Evolutionary conservation across 2,329 filamentous ascomycete genomes (phyloP).

Genomic region (Mollisiaceae sp.): DNA sequence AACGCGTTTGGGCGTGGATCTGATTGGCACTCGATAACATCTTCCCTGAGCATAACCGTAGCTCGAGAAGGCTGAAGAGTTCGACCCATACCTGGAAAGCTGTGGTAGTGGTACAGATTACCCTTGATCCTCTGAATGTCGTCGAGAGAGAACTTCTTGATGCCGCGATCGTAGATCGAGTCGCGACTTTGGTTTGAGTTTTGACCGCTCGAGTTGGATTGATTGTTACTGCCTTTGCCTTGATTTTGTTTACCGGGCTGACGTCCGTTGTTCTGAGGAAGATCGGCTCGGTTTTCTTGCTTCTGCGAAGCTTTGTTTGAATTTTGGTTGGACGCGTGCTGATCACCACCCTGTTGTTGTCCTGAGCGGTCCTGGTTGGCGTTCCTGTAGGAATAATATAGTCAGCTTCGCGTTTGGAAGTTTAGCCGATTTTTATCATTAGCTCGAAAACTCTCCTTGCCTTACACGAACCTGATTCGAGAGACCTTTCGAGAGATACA

Average conservation of each 20-base stretch:
- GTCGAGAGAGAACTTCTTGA: not conserved
- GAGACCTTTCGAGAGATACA: too few species aligned
- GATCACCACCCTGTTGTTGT: not conserved
- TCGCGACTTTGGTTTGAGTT: not conserved
- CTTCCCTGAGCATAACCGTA: slow-evolving; percentile 59
- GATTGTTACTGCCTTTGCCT: slow-evolving; percentile 4
- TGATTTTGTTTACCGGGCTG: not conserved
- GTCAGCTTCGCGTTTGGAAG: not conserved
- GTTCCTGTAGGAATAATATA: not conserved
- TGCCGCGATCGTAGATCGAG: not conserved
- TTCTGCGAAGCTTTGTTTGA: not conserved
- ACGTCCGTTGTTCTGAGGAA: too few species aligned
- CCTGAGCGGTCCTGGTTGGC: not conserved
- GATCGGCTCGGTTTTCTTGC: too few species aligned
- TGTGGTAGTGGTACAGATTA: slow-evolving; percentile 3
- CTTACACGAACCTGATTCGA: not conserved
- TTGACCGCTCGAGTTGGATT: not conserved
- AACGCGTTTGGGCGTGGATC: slow-evolving; percentile 66
- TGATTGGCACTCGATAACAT: slow-evolving; percentile 55
- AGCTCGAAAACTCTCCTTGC: not conserved
- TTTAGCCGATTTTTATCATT: not conserved
- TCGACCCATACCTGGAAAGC: slow-evolving; percentile 36
- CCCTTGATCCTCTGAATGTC: not conserved
- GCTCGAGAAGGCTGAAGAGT: slow-evolving; percentile 54
- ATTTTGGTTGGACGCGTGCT: not conserved